phyloP scores from a whole-genome alignment of 148 eudicot genomes.

The Mesembryanthemum crystallinum region DNA sequence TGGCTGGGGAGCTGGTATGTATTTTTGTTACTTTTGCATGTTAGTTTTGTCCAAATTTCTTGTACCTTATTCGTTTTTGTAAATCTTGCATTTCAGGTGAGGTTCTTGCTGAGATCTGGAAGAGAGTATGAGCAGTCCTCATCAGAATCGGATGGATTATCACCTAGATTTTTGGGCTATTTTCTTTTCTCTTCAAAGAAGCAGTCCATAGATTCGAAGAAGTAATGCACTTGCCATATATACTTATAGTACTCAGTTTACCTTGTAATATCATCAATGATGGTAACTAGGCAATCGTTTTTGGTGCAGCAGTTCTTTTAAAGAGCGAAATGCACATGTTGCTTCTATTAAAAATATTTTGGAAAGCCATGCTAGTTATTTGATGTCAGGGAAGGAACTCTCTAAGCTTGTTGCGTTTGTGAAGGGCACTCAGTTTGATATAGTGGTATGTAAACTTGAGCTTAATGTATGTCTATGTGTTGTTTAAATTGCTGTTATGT shows the following conservation, averaged over 20 bases:
- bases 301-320: constrained; percentile 54
- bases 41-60: not conserved
- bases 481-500: not conserved
- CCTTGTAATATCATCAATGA: not conserved
- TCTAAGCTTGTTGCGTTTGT: constrained; percentile 98
- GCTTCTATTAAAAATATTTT: constrained; percentile 86
- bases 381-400: constrained; percentile 97
- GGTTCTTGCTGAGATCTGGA: constrained; percentile 94
- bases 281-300: constrained; percentile 8
- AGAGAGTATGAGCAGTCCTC: constrained; percentile 72
- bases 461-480: constrained; percentile 5
- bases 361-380: constrained; percentile 92
- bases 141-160: constrained; percentile 60
- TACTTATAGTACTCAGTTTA: not conserved
- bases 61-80: not conserved
- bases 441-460: constrained; percentile 54
- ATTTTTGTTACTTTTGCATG: not conserved
- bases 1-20: constrained; percentile 96
- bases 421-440: constrained; percentile 97
- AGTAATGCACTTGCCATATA: constrained; percentile 34
- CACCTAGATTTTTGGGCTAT: constrained; percentile 76
- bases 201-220: constrained; percentile 64
- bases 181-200: constrained; percentile 70
- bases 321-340: constrained; percentile 85
- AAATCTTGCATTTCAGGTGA: constrained; percentile 51